Evolutionary conservation across 1,284 basidiomycete genomes (phyloP).

Genomic region (Rhizoctonia solani): DNA sequence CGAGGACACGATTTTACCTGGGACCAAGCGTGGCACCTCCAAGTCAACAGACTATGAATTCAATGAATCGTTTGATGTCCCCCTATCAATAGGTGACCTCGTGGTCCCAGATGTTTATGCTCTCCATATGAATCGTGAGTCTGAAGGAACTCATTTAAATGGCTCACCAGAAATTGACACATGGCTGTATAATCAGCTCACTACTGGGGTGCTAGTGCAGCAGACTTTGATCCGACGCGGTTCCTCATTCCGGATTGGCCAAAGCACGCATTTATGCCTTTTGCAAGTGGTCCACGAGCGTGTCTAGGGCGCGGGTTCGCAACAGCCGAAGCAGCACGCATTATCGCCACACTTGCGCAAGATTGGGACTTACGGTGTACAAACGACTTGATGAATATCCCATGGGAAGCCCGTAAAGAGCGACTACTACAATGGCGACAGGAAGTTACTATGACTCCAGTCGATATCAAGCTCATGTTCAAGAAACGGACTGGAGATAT

Average conservation of each 20-base stretch:
- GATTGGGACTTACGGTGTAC: conserved; percentile 7
- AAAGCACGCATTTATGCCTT: conserved; percentile 22
- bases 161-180: neutral
- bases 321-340: neutral
- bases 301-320: conserved; percentile 25
- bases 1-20: conserved; percentile 5
- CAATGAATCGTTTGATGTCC: neutral
- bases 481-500: neutral
- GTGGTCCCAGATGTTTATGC: conserved; percentile 13
- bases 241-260: conserved; percentile 13
- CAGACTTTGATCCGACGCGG: conserved; percentile 14
- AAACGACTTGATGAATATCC: neutral
- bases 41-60: neutral
- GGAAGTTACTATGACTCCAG: conserved; percentile 1
- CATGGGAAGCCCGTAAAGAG: conserved; percentile 2
- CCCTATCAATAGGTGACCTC: neutral
- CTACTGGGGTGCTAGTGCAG: conserved; percentile 3
- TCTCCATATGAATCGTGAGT: conserved; percentile 21
- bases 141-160: neutral
- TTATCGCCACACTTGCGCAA: conserved; percentile 9
- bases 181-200: neutral
- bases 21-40: neutral
- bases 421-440: conserved; percentile 1
- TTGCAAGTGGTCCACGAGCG: neutral
- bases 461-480: conserved; percentile 11